Evolutionary conservation across 2,329 filamentous ascomycete species (phyloP).

Genomic region (Zasmidium angulare): DNA sequence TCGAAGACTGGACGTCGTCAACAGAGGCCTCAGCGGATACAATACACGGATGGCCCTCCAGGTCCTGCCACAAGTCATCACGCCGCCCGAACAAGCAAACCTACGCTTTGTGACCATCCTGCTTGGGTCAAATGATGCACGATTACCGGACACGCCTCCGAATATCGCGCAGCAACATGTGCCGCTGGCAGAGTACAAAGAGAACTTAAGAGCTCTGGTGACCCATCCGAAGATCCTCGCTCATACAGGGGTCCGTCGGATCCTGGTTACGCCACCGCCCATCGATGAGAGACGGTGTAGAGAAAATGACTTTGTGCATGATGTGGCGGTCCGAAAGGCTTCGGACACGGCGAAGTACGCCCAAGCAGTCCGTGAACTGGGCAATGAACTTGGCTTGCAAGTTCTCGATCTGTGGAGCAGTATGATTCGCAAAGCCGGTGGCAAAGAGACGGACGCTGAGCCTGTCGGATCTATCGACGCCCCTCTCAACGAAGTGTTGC

Average conservation of each 20-base stretch:
- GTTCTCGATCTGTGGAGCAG: conserved; percentile 78
- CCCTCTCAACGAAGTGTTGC: conserved; percentile 57
- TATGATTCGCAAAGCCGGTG: conserved; percentile 66
- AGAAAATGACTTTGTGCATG: not conserved
- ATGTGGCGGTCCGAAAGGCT: conserved; percentile 51
- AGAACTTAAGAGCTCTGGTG: conserved; percentile 71
- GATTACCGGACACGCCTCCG: conserved; percentile 60
- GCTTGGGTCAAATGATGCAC: conserved; percentile 89
- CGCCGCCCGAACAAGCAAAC: conserved; percentile 59
- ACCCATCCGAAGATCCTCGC: conserved; percentile 67
- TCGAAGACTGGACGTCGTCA: conserved; percentile 79
- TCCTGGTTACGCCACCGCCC: conserved; percentile 74
- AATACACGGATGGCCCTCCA: conserved; percentile 73
- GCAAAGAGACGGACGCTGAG: conserved; percentile 42
- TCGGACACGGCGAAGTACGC: conserved; percentile 64
- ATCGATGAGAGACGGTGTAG: conserved; percentile 27
- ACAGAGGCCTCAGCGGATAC: conserved; percentile 83
- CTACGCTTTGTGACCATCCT: conserved; percentile 64
- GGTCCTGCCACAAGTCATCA: conserved; percentile 69
- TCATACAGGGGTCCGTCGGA: conserved; percentile 66
- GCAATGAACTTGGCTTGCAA: conserved; percentile 54
- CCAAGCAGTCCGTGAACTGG: conserved; percentile 64
- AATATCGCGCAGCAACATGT: conserved; percentile 66
- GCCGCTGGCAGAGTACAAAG: conserved; percentile 70
- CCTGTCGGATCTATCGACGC: conserved; percentile 56